Evolutionary conservation across 495 filamentous ascomycete genomes (phyloP).

Genomic region (Xylaria nigripes): DNA sequence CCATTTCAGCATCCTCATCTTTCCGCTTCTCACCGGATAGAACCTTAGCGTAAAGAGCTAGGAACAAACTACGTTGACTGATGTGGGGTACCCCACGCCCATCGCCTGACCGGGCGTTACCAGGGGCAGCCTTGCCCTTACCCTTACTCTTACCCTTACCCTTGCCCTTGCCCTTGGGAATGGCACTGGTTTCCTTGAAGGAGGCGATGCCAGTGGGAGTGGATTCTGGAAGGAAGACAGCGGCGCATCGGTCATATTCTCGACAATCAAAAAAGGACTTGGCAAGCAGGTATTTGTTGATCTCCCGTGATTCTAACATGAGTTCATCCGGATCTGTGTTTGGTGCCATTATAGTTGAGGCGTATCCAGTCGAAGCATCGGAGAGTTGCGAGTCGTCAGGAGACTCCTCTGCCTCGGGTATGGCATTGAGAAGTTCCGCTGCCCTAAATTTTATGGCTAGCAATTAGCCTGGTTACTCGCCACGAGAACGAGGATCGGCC

Average conservation of each 20-base stretch:
- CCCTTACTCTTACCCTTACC: slow-evolving; percentile 53
- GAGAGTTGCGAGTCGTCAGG: slow-evolving; percentile 32
- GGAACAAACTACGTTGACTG: slow-evolving; percentile 87
- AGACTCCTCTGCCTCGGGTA: slow-evolving; percentile 42
- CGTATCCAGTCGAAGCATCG: slow-evolving; percentile 20
- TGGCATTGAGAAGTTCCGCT: slow-evolving; percentile 83
- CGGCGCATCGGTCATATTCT: slow-evolving; percentile 89
- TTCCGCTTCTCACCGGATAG: slow-evolving; percentile 92
- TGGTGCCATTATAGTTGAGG: slow-evolving; percentile 39
- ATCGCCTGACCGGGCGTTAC: slow-evolving; percentile 11
- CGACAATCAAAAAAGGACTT: slow-evolving; percentile 94
- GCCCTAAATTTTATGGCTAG: slow-evolving; percentile 51
- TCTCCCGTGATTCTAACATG: slow-evolving; percentile 68
- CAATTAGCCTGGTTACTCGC: slow-evolving; percentile 2
- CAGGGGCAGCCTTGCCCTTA: slow-evolving; percentile 45
- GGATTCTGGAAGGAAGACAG: slow-evolving; percentile 73
- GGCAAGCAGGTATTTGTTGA: slow-evolving; percentile 77
- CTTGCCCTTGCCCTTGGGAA: slow-evolving; percentile 25
- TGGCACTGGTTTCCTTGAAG: slow-evolving; percentile 36
- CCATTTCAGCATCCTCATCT: slow-evolving; percentile 95
- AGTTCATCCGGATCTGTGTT: slow-evolving; percentile 60
- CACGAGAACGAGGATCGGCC: background rate
- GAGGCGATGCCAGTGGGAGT: slow-evolving; percentile 55
- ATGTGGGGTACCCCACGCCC: slow-evolving; percentile 34
- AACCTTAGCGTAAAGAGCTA: slow-evolving; percentile 86